Conservation (phyloP, 495 filamentous ascomycete genomes). For the Achaetomiella virescens region DNA sequence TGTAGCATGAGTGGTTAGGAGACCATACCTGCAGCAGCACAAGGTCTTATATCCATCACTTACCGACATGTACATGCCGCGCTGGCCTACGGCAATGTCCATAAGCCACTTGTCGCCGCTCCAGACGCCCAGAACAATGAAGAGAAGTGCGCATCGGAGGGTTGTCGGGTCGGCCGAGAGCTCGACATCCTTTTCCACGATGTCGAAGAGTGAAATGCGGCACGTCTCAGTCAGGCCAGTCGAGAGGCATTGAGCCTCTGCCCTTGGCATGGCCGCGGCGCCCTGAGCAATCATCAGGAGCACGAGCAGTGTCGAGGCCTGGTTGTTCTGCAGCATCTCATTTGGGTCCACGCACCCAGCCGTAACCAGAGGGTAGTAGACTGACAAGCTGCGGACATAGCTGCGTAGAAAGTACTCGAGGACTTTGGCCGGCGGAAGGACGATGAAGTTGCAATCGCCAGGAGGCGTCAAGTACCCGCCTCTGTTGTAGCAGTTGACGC, state of each 20-base stretch:
- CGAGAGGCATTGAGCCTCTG: slow-evolving; percentile 53
- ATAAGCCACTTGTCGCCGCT: slow-evolving; percentile 66
- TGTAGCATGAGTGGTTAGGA: slow-evolving; percentile 1
- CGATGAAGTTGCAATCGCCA: slow-evolving; percentile 46
- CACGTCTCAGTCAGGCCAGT: slow-evolving; percentile 59
- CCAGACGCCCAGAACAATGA: slow-evolving; percentile 56
- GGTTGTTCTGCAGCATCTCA: slow-evolving; percentile 52
- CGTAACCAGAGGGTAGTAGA: slow-evolving; percentile 51
- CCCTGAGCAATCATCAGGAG: slow-evolving; percentile 62
- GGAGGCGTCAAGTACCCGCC: slow-evolving; percentile 32
- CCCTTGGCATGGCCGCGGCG: slow-evolving; percentile 49
- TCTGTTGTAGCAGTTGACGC: slow-evolving; percentile 28
- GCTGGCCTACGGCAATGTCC: slow-evolving; percentile 64
- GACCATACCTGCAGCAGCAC: no score
- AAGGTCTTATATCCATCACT: slow-evolving; percentile 16
- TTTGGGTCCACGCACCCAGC: slow-evolving; percentile 51
- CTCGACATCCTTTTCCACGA: slow-evolving; percentile 59
- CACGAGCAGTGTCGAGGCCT: slow-evolving; percentile 51
- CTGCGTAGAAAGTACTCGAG: slow-evolving; percentile 55
- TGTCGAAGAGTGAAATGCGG: slow-evolving; percentile 58
- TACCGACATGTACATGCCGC: slow-evolving; percentile 60
- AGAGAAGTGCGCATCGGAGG: slow-evolving; percentile 54
- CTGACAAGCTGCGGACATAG: slow-evolving; percentile 52
- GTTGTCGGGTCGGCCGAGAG: slow-evolving; percentile 53
- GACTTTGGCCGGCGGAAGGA: slow-evolving; percentile 52